Evolutionary conservation across 2,329 filamentous ascomycete genomes (phyloP).

Genomic region (Cordyceps sp.): DNA sequence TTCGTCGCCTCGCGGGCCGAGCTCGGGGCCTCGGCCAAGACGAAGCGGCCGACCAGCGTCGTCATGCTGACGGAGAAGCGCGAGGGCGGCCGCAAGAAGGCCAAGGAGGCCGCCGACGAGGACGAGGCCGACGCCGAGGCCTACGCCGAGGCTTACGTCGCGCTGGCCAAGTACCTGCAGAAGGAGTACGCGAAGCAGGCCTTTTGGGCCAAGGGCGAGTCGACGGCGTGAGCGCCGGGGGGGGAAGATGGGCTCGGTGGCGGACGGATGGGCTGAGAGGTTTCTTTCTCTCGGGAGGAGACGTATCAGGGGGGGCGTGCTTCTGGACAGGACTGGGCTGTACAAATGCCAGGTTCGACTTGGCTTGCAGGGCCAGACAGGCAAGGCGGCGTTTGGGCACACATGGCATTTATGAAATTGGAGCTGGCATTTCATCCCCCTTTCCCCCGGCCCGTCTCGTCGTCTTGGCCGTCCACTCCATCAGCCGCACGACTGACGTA

Average conservation of each 20-base stretch:
- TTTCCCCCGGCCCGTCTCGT: no score
- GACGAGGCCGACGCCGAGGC: slow-evolving; percentile 35
- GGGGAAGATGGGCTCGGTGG: not conserved
- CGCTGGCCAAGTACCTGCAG: slow-evolving; percentile 47
- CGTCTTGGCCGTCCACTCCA: no score
- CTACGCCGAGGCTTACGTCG: slow-evolving; percentile 46
- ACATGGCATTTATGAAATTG: slow-evolving; percentile 11
- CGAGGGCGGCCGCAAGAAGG: slow-evolving; percentile 25
- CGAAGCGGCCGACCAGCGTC: slow-evolving; percentile 91
- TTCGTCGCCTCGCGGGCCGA: slow-evolving; percentile 87
- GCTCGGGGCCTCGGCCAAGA: slow-evolving; percentile 81
- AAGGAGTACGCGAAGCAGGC: slow-evolving; percentile 46
- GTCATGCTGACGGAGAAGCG: slow-evolving; percentile 65
- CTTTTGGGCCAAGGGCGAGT: slow-evolving; percentile 27
- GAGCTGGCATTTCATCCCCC: slow-evolving; percentile 1
- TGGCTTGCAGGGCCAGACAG: slow-evolving; percentile 12
- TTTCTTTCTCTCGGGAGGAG: no score
- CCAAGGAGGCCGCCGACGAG: slow-evolving; percentile 24
- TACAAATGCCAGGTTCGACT: slow-evolving; percentile 17
- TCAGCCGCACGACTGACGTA: no score
- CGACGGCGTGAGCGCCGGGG: slow-evolving; percentile 7
- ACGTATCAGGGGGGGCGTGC: no score
- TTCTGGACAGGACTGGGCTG: no score
- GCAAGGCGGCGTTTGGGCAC: slow-evolving; percentile 22
- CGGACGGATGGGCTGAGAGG: no score